These are phyloP conservation scores for Huntiella omanensis DNA, from an alignment of 2,329 filamentous ascomycete species.

Conservation along the genomic window DNA sequence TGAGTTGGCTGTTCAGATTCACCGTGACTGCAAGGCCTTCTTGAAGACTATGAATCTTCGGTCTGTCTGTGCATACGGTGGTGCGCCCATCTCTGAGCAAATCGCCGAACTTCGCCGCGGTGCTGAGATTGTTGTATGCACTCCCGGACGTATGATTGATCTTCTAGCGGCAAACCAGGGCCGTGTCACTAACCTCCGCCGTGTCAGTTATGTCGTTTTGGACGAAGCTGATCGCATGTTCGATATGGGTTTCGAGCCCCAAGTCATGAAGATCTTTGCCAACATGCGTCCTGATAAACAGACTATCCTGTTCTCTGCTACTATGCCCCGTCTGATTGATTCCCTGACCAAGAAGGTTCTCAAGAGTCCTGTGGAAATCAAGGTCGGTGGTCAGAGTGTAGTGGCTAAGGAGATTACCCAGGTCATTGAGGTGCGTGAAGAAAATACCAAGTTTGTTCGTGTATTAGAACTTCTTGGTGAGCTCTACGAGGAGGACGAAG, in stretches of 20 bases:
- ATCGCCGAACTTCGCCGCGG: constrained; percentile 93
- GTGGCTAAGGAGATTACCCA: constrained; percentile 89
- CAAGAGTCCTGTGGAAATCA: constrained; percentile 72
- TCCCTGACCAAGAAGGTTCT: constrained; percentile 76
- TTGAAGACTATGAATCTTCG: constrained; percentile 69
- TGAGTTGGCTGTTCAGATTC: constrained; percentile 85
- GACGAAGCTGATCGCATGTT: constrained; percentile 99
- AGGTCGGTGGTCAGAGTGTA: constrained; percentile 71
- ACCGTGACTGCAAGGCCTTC: constrained; percentile 87
- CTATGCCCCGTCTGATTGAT: constrained; percentile 87
- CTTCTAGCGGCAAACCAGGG: constrained; percentile 82
- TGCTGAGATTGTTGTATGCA: constrained; percentile 87
- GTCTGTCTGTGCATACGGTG: constrained; percentile 83
- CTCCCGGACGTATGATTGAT: constrained; percentile 89
- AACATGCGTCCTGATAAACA: constrained; percentile 86
- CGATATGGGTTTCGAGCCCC: constrained; percentile 97
- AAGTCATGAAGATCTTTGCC: constrained; percentile 89
- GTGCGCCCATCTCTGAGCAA: constrained; percentile 89
- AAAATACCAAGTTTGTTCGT: constrained; percentile 66
- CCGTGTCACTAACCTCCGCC: constrained; percentile 75
- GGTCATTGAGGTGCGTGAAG: constrained; percentile 70
- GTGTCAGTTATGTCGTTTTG: constrained; percentile 84
- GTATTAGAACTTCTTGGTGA: constrained; percentile 75
- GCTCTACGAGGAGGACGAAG: constrained; percentile 70
- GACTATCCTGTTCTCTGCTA: constrained; percentile 89